Conservation (phyloP, 2,329 filamentous ascomycete genomes). For the Herpotrichia juniperi region DNA sequence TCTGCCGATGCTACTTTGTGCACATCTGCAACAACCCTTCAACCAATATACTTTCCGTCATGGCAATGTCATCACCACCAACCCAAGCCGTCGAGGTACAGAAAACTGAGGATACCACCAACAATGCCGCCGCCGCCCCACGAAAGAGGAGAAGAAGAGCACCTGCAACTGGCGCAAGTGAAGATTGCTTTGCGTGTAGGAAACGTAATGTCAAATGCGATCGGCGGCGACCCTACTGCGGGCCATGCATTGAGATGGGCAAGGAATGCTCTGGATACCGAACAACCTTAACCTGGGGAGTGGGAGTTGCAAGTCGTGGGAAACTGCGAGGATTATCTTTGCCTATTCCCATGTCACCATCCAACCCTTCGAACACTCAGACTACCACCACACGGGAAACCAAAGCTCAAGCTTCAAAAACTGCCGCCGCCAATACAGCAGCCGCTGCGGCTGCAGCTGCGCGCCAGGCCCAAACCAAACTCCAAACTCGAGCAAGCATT, state of each 20-base stretch:
- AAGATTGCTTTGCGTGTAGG: constrained; percentile 94
- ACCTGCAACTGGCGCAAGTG: constrained; percentile 83
- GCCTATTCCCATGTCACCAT: constrained; percentile 59
- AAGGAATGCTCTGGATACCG: constrained; percentile 96
- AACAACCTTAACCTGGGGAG: constrained; percentile 94
- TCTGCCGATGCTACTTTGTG: constrained; percentile 39
- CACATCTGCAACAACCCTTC: constrained; percentile 28
- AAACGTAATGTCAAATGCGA: constrained; percentile 87
- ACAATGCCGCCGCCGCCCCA: constrained; percentile 39
- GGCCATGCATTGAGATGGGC: constrained; percentile 88
- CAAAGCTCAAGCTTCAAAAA: constrained; percentile 33
- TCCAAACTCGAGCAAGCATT: constrained; percentile 36
- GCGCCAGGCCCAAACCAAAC: constrained; percentile 32
- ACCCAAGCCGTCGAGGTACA: constrained; percentile 41
- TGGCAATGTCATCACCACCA: constrained; percentile 41
- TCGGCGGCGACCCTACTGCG: constrained; percentile 90
- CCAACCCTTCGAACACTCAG: constrained; percentile 27
- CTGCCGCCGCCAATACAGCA: constrained; percentile 20
- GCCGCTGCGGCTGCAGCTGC: constrained; percentile 12
- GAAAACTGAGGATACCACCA: constrained; percentile 35
- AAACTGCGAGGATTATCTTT: constrained; percentile 90
- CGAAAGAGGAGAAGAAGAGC: constrained; percentile 83
- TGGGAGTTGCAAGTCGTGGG: constrained; percentile 92
- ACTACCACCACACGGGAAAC: constrained; percentile 33
- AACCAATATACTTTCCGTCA: constrained; percentile 26